A percentile compares a stretch with the other conserved stretches of the same genome.
Conservation (phyloP, 2,329 filamentous ascomycete species). For the Alternaria viburni region DNA sequence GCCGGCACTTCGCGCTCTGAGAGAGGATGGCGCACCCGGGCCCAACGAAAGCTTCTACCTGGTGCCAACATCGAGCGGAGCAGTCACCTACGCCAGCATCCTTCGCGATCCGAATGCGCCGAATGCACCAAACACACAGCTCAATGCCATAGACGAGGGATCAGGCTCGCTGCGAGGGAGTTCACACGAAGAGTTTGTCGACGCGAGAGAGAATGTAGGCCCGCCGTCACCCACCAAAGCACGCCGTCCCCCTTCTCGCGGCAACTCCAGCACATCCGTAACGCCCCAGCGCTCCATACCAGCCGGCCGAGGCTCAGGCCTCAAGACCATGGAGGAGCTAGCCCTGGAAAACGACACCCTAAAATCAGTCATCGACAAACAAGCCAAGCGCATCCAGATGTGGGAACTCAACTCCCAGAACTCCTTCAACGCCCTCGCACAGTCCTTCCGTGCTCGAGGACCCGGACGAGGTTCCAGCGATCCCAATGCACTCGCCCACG, state of each 20-base stretch:
- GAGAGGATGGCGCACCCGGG: constrained; percentile 64
- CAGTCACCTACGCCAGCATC: constrained; percentile 91
- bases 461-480: constrained; percentile 27
- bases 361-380: constrained; percentile 82
- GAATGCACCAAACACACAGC: constrained; percentile 55
- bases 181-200: constrained; percentile 78
- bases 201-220: constrained; percentile 72
- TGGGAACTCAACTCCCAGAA: constrained; percentile 94
- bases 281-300: constrained; percentile 38
- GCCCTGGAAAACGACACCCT: constrained; percentile 86
- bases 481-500: constrained; percentile 35
- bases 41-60: constrained; percentile 74
- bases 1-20: constrained; percentile 80
- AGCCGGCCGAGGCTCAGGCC: constrained; percentile 43
- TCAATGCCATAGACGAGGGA: constrained; percentile 50
- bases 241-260: constrained; percentile 43
- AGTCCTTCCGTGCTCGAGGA: constrained; percentile 65
- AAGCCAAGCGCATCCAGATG: constrained; percentile 85
- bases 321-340: constrained; percentile 83
- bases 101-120: constrained; percentile 53
- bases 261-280: constrained; percentile 21
- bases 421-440: constrained; percentile 82
- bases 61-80: constrained; percentile 89
- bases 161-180: constrained; percentile 35
- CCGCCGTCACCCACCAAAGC: constrained; percentile 55